Evolutionary conservation across 257 asterid species (phyloP).

Genomic region (Petunia secreta): DNA sequence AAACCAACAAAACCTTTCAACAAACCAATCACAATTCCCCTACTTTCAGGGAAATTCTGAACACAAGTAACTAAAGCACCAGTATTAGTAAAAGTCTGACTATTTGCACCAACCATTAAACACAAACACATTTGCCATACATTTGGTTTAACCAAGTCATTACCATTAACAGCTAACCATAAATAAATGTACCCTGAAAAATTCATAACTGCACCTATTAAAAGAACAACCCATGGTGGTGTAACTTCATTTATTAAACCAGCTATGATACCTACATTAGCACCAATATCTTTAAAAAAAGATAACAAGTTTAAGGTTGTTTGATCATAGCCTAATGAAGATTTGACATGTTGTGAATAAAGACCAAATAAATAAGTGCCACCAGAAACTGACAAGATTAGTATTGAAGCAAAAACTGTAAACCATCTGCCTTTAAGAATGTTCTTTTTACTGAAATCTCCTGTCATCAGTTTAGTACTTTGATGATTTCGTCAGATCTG

Average conservation of each 20-base stretch:
- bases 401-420: slow-evolving; percentile 66
- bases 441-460: not conserved
- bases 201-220: slow-evolving; percentile 65
- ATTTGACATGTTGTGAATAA: slow-evolving; percentile 55
- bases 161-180: slow-evolving; percentile 65
- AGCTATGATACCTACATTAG: slow-evolving; percentile 67
- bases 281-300: slow-evolving; percentile 71
- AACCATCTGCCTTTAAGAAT: slow-evolving; percentile 69
- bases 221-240: slow-evolving; percentile 84
- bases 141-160: slow-evolving; percentile 47
- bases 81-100: slow-evolving; percentile 78
- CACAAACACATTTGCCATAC: slow-evolving; percentile 83
- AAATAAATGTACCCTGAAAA: slow-evolving; percentile 79
- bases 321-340: slow-evolving; percentile 67
- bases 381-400: slow-evolving; percentile 72
- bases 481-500: not conserved
- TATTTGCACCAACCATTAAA: slow-evolving; percentile 78
- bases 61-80: slow-evolving; percentile 81
- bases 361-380: slow-evolving; percentile 82
- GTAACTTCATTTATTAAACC: slow-evolving; percentile 77
- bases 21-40: slow-evolving; percentile 45
- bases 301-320: slow-evolving; percentile 66
- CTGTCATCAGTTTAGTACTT: not conserved
- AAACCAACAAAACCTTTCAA: slow-evolving; percentile 48
- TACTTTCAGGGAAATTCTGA: slow-evolving; percentile 67